phyloP scores from a whole-genome alignment of 2,329 filamentous ascomycete species.

The Xylaria digitata region DNA sequence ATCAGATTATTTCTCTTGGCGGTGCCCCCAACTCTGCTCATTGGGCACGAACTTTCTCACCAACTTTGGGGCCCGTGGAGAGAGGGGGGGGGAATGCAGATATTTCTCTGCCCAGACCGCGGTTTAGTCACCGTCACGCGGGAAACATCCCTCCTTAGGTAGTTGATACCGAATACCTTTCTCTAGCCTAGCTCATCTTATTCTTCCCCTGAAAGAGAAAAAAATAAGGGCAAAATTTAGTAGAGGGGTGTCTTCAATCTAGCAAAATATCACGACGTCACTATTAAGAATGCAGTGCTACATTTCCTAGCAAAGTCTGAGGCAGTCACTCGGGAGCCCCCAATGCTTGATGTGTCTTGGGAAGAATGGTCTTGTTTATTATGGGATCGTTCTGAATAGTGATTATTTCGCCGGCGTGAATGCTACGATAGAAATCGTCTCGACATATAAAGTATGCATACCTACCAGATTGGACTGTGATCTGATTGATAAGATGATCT shows the following conservation, averaged over 20 bases:
- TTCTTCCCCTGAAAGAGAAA: too few relatives aligned
- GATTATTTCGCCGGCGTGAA: neutral
- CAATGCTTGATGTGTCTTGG: neutral
- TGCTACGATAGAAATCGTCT: neutral
- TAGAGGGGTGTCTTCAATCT: neutral
- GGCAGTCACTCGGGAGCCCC: neutral
- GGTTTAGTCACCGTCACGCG: too few relatives aligned
- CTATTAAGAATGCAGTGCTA: neutral
- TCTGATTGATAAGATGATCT: constrained; percentile 37
- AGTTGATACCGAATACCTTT: too few relatives aligned
- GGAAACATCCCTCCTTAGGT: too few relatives aligned
- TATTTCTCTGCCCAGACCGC: too few relatives aligned
- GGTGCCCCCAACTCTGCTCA: neutral
- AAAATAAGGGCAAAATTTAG: too few relatives aligned
- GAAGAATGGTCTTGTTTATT: neutral
- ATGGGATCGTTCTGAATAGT: neutral
- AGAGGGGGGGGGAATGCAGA: too few relatives aligned
- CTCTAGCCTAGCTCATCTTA: too few relatives aligned
- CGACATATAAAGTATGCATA: neutral
- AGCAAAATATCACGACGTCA: neutral
- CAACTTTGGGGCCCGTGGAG: neutral
- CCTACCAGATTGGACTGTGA: neutral
- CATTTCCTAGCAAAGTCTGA: neutral
- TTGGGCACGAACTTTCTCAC: neutral
- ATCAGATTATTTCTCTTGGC: constrained; percentile 35